Evolutionary conservation across 192 early-diverging fungal genomes (phyloP).

Genomic region (Globomyces pollinis-pini): DNA sequence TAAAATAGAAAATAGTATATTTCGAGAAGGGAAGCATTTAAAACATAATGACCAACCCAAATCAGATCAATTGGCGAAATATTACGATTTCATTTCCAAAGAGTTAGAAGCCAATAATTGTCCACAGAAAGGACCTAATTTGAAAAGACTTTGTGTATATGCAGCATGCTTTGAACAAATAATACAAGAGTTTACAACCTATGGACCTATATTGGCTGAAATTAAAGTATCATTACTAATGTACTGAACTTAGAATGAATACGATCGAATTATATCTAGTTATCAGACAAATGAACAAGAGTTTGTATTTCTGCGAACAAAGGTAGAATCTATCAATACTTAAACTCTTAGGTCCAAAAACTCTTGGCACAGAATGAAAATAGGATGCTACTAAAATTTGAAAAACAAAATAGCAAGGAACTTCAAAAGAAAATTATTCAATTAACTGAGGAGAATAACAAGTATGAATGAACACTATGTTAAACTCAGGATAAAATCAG

Average conservation of each 20-base stretch:
- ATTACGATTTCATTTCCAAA: conserved; percentile 22
- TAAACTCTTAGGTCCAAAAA: too few relatives aligned
- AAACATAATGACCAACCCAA: neutral
- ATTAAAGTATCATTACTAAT: conserved; percentile 38
- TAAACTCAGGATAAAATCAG: conserved; percentile 31
- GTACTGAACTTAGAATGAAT: conserved; percentile 28
- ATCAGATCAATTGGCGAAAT: conserved; percentile 19
- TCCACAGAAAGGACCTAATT: conserved; percentile 22
- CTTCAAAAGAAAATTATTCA: conserved; percentile 29
- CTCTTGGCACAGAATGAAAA: conserved; percentile 46
- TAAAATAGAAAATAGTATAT: neutral
- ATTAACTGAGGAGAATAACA: conserved; percentile 16
- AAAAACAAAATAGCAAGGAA: conserved; percentile 28
- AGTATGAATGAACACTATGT: conserved; percentile 12
- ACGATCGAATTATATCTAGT: conserved; percentile 33
- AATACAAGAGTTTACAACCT: conserved; percentile 38
- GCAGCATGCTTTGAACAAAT: conserved; percentile 32
- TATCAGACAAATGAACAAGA: conserved; percentile 33
- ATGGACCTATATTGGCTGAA: conserved; percentile 39
- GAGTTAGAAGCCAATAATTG: conserved; percentile 26
- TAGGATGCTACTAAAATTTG: conserved; percentile 40
- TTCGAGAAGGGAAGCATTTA: neutral
- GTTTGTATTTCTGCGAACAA: conserved; percentile 30
- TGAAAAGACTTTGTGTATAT: conserved; percentile 33
- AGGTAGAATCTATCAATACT: too few relatives aligned